A percentile compares a stretch with the other conserved stretches of the same genome.
phyloP scores from a whole-genome alignment of 768 basidiomycete genomes.

The Hemileccinum impolitum region DNA sequence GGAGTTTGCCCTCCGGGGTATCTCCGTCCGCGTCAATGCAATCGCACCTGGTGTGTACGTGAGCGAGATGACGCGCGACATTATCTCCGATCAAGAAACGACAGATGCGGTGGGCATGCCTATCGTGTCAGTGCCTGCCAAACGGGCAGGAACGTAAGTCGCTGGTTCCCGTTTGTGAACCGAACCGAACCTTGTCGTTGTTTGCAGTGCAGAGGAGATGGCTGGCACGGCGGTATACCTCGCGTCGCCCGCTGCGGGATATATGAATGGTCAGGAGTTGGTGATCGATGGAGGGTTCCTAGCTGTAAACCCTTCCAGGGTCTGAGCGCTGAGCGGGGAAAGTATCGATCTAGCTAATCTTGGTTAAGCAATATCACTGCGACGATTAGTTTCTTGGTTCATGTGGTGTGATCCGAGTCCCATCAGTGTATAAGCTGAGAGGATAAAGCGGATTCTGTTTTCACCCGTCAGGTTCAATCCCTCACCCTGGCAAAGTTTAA shows the following conservation, averaged over 20 bases:
- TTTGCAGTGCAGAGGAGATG: constrained; percentile 61
- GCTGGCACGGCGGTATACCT: constrained; percentile 77
- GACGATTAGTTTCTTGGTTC: neutral
- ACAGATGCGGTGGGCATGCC: constrained; percentile 57
- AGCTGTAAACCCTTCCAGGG: constrained; percentile 64
- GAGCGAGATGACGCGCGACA: constrained; percentile 69
- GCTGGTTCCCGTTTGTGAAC: neutral
- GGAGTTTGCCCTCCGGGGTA: constrained; percentile 65
- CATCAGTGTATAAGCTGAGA: too few relatives aligned
- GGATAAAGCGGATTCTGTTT: too few relatives aligned
- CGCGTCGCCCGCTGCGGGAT: constrained; percentile 67
- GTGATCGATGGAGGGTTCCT: constrained; percentile 73
- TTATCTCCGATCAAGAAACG: constrained; percentile 43
- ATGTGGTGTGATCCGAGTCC: neutral
- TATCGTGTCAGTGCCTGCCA: constrained; percentile 57
- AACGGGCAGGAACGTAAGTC: constrained; percentile 66
- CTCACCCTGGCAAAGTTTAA: constrained; percentile 61
- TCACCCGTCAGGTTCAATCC: too few relatives aligned
- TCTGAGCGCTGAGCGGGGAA: constrained; percentile 32
- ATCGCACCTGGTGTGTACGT: constrained; percentile 75
- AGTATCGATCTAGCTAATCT: neutral
- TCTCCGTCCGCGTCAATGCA: constrained; percentile 69
- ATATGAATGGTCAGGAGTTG: constrained; percentile 77
- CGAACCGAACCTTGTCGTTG: constrained; percentile 3
- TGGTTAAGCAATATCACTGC: neutral